Conservation (phyloP, 164 flowering plant species). For the Aristolochia contorta region DNA sequence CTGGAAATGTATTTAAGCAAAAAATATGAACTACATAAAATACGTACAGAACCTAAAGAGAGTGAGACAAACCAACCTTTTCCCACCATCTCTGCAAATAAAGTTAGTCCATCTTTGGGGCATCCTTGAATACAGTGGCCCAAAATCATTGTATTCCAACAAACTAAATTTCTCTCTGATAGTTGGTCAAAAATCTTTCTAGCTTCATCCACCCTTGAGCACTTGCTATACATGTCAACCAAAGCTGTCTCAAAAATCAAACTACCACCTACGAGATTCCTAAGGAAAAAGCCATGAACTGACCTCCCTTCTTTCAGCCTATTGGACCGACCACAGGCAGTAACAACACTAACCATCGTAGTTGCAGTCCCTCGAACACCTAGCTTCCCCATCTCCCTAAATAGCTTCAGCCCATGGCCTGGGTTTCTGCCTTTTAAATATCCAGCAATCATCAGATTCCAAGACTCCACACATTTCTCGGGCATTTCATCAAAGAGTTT, state of each 20-base stretch:
- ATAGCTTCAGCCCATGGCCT: constrained; percentile 50
- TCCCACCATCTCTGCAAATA: constrained; percentile 37
- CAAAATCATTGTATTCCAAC: constrained; percentile 78
- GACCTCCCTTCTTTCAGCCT: constrained; percentile 64
- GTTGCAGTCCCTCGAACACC: constrained; percentile 29
- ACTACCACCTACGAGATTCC: constrained; percentile 15
- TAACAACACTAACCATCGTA: constrained; percentile 41
- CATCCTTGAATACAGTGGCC: constrained; percentile 63
- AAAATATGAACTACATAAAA: not conserved
- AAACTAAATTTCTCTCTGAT: constrained; percentile 37
- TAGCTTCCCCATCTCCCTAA: constrained; percentile 40
- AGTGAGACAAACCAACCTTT: constrained; percentile 1
- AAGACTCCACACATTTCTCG: constrained; percentile 46
- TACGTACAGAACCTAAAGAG: not conserved
- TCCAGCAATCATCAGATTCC: constrained; percentile 59
- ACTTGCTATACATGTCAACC: constrained; percentile 67
- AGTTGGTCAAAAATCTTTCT: constrained; percentile 37
- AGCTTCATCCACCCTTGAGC: constrained; percentile 37
- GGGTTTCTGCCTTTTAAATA: constrained; percentile 45
- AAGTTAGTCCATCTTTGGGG: constrained; percentile 43
- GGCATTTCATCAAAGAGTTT: constrained; percentile 52
- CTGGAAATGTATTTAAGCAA: not conserved
- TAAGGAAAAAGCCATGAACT: constrained; percentile 45
- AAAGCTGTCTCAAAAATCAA: constrained; percentile 45
- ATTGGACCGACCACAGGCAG: constrained; percentile 57